Evolutionary conservation across 2,329 filamentous ascomycete genomes (phyloP).

Genomic region (Penicillium olsonii): DNA sequence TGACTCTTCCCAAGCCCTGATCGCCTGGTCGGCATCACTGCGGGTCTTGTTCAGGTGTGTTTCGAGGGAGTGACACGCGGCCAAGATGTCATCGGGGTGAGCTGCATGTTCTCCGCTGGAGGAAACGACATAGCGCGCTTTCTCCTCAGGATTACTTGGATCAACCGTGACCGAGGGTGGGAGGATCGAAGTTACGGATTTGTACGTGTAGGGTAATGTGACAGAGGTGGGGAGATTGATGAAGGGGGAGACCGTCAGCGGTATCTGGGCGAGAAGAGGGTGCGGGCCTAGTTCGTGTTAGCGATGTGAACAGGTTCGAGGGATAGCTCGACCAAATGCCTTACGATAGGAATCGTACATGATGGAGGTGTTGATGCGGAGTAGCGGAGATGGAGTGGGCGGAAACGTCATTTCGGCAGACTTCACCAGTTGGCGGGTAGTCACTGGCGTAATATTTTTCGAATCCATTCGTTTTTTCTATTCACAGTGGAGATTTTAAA

Average conservation of each 20-base stretch:
- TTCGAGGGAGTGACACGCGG: slow-evolving; percentile 76
- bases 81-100: slow-evolving; percentile 81
- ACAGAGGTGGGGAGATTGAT: slow-evolving; percentile 85
- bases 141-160: slow-evolving; percentile 41
- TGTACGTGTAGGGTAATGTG: slow-evolving; percentile 94
- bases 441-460: too few species aligned
- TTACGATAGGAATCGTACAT: slow-evolving; percentile 51
- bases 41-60: slow-evolving; percentile 71
- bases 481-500: too few species aligned
- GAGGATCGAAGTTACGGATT: slow-evolving; percentile 80
- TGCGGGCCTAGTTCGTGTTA: slow-evolving; percentile 63
- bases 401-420: neutral
- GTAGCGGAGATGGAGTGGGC: slow-evolving; percentile 6
- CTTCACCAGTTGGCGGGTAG: neutral
- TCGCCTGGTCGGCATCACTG: slow-evolving; percentile 64
- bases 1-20: slow-evolving; percentile 69
- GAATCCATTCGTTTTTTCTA: too few species aligned
- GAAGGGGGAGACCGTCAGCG: slow-evolving; percentile 91
- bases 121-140: slow-evolving; percentile 75
- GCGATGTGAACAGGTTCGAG: too few species aligned
- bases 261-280: slow-evolving; percentile 86
- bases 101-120: slow-evolving; percentile 77
- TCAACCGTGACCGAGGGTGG: slow-evolving; percentile 69
- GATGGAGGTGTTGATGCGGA: slow-evolving; percentile 5
- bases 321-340: slow-evolving; percentile 25